Evolutionary conservation across 306 rosid species (phyloP).

Genomic region (Cicer yamashitae): DNA sequence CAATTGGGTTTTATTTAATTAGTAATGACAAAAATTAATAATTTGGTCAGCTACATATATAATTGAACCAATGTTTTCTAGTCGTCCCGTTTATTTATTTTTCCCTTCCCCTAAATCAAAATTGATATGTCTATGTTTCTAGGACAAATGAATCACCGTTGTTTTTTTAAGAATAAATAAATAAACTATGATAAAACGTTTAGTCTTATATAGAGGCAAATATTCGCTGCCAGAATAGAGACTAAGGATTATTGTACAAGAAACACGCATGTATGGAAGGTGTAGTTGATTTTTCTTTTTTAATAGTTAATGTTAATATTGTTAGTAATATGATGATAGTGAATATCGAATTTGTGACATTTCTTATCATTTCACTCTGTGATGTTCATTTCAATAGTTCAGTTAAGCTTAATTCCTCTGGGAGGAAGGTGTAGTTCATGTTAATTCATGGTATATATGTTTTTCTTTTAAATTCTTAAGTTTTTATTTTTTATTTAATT

Average conservation of each 20-base stretch:
- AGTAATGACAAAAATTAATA: conserved; percentile 36
- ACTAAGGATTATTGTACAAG: conserved; percentile 31
- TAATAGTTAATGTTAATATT: no score
- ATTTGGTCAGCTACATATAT: conserved; percentile 49
- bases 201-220: conserved; percentile 32
- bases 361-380: no score
- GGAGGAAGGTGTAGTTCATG: no score
- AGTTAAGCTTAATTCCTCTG: no score
- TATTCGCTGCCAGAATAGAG: conserved; percentile 46
- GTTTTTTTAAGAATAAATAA: conserved; percentile 35
- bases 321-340: no score
- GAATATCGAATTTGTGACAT: no score
- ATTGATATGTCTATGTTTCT: conserved; percentile 42
- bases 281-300: neutral
- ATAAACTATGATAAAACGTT: conserved; percentile 40
- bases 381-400: no score
- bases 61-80: conserved; percentile 47
- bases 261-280: conserved; percentile 33
- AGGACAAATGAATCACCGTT: conserved; percentile 44
- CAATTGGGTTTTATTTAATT: conserved; percentile 36
- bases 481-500: no score
- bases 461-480: no score
- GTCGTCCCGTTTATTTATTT: neutral
- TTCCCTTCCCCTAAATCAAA: conserved; percentile 45
- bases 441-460: no score